Percentiles rank a stretch among this genome's conserved stretches.
Evolutionary conservation across 768 basidiomycete genomes (phyloP).

Genomic region (Erythrobasidium yunnanense): DNA sequence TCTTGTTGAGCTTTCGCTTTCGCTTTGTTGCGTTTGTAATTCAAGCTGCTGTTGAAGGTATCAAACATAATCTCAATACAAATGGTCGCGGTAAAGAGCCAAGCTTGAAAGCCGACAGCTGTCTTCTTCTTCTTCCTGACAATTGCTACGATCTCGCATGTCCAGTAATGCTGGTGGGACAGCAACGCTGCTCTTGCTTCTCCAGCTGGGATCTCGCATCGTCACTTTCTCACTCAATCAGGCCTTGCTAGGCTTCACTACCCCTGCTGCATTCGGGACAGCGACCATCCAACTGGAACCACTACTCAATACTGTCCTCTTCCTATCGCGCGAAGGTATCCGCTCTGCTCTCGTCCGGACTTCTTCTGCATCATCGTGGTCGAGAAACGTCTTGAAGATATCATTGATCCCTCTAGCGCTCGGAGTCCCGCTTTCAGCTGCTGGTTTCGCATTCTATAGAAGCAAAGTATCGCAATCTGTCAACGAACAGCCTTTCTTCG

Average conservation of each 20-base stretch:
- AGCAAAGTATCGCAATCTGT: not conserved
- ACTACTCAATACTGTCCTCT: conserved; percentile 74
- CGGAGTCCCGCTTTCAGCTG: conserved; percentile 55
- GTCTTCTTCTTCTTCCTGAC: too few species aligned
- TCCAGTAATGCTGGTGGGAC: too few species aligned
- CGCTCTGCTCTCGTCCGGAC: conserved; percentile 60
- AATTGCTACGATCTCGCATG: too few species aligned
- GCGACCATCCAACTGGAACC: conserved; percentile 92
- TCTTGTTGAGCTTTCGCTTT: too few species aligned
- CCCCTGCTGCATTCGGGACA: conserved; percentile 73
- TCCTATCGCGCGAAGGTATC: conserved; percentile 85
- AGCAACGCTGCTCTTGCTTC: conserved; percentile 56
- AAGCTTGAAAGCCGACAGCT: too few species aligned
- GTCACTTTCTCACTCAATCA: conserved; percentile 87
- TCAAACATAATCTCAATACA: too few species aligned
- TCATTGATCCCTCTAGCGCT: conserved; percentile 41
- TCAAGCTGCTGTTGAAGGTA: too few species aligned
- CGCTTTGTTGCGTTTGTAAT: too few species aligned
- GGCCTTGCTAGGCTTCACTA: conserved; percentile 65
- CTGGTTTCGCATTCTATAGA: conserved; percentile 47
- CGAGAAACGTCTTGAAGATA: not conserved
- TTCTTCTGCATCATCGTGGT: not conserved
- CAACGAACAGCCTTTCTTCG: conserved; percentile 54
- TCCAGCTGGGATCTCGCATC: conserved; percentile 72
- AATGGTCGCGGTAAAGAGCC: too few species aligned